A percentile compares a stretch with the other conserved stretches of the same genome.
Conservation (phyloP, 345 rosid genomes). For the Linum lewisii region DNA sequence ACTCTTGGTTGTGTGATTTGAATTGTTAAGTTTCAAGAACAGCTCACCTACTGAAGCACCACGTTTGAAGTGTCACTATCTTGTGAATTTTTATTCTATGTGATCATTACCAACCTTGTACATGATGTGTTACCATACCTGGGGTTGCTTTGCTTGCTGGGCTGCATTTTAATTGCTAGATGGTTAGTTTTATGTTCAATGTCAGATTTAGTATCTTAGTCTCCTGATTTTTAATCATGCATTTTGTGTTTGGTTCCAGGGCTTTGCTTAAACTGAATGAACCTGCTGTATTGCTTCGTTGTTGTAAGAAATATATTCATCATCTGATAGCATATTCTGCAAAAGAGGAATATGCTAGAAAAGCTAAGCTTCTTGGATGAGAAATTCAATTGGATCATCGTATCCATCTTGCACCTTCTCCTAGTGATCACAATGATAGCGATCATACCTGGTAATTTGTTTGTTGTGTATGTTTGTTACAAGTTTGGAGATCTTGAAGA, state of each 20-base stretch:
- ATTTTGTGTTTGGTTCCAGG: constrained; percentile 29
- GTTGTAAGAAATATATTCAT: constrained; percentile 66
- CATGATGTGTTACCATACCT: not conserved
- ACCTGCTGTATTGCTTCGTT: constrained; percentile 85
- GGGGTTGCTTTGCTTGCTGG: not conserved
- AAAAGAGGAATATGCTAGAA: constrained; percentile 59
- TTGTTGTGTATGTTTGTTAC: too few relatives aligned
- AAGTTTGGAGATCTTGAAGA: too few relatives aligned
- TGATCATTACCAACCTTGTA: not conserved
- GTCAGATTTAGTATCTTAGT: too few relatives aligned
- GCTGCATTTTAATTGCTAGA: too few relatives aligned
- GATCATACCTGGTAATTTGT: constrained; percentile 57
- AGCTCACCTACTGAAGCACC: not conserved
- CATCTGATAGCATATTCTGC: constrained; percentile 66
- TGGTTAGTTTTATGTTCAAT: not conserved
- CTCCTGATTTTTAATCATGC: not conserved
- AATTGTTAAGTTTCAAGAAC: not conserved
- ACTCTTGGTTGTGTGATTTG: too few relatives aligned
- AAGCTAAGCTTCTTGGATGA: constrained; percentile 58
- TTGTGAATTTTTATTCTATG: too few relatives aligned
- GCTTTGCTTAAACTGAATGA: constrained; percentile 90
- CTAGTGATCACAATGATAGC: constrained; percentile 58
- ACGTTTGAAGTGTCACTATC: too few relatives aligned
- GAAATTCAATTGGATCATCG: constrained; percentile 59
- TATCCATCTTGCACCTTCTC: constrained; percentile 81